Conservation (phyloP, 306 rosid species). For the Senna tora region DNA sequence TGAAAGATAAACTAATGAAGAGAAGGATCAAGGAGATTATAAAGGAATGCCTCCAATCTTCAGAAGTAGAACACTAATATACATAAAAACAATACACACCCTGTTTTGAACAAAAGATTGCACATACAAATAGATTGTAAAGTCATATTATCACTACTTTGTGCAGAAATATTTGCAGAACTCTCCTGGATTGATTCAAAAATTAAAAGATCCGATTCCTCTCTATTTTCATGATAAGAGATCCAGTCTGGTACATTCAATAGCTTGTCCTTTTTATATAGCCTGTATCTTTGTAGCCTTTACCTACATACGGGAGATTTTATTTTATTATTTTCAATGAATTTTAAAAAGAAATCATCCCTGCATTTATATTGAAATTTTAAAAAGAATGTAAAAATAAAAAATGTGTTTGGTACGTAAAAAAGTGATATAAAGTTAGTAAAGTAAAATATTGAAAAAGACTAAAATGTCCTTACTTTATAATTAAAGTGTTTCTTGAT, state of each 20-base stretch:
- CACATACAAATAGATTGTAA: not conserved
- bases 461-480: too few species aligned
- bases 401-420: too few species aligned
- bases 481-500: too few species aligned
- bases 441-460: too few species aligned
- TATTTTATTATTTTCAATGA: not conserved
- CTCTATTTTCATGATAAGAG: not conserved
- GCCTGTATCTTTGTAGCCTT: too few species aligned
- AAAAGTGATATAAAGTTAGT: too few species aligned
- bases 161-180: conserved; percentile 3
- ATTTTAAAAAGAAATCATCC: not conserved
- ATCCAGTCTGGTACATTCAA: not conserved
- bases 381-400: too few species aligned
- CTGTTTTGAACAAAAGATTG: conserved; percentile 1
- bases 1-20: conserved; percentile 70
- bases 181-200: not conserved
- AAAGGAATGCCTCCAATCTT: conserved; percentile 64
- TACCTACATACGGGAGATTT: not conserved
- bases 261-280: not conserved
- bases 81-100: not conserved
- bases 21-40: conserved; percentile 70
- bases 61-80: not conserved
- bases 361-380: not conserved
- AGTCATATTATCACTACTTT: not conserved
- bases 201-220: not conserved